These are phyloP conservation scores for Trichothecium sympodiale DNA, from an alignment of 2,329 filamentous ascomycete genomes.

Conservation along the genomic window DNA sequence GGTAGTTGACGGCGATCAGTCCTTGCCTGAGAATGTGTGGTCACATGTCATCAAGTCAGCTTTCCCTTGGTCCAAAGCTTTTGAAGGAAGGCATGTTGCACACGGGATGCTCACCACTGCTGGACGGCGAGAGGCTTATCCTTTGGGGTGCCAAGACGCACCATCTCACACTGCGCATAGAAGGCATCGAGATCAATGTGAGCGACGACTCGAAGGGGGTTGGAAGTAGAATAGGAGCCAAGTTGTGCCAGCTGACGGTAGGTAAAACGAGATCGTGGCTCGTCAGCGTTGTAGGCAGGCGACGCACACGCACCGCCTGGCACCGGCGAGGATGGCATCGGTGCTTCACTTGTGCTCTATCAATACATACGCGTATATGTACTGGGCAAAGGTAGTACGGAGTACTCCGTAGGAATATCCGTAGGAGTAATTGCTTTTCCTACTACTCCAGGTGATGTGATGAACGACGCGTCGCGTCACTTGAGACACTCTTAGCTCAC, in stretches of 20 bases:
- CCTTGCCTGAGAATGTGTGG: constrained; percentile 50
- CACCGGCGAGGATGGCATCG: constrained; percentile 4
- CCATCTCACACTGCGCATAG: constrained; percentile 93
- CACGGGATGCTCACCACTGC: constrained; percentile 54
- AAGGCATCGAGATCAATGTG: constrained; percentile 97
- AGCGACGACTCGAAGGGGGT: constrained; percentile 75
- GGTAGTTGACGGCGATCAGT: constrained; percentile 93
- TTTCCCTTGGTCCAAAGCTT: too few species aligned
- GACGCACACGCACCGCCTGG: constrained; percentile 14
- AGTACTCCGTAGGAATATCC: too few species aligned
- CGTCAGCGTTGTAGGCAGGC: constrained; percentile 11
- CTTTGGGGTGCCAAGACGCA: constrained; percentile 64
- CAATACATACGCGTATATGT: too few species aligned
- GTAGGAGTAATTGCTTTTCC: too few species aligned
- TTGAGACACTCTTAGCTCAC: too few species aligned
- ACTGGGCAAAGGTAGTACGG: too few species aligned
- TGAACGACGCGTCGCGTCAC: too few species aligned
- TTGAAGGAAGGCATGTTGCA: constrained; percentile 1
- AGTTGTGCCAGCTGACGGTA: constrained; percentile 74
- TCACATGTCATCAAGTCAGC: not conserved
- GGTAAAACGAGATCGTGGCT: constrained; percentile 61
- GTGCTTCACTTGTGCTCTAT: not conserved
- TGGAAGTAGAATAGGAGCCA: constrained; percentile 56
- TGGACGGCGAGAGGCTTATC: constrained; percentile 82
- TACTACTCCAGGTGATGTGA: too few species aligned